phyloP scores from a whole-genome alignment of 2,329 filamentous ascomycete genomes.

The Gremmenia infestans region DNA sequence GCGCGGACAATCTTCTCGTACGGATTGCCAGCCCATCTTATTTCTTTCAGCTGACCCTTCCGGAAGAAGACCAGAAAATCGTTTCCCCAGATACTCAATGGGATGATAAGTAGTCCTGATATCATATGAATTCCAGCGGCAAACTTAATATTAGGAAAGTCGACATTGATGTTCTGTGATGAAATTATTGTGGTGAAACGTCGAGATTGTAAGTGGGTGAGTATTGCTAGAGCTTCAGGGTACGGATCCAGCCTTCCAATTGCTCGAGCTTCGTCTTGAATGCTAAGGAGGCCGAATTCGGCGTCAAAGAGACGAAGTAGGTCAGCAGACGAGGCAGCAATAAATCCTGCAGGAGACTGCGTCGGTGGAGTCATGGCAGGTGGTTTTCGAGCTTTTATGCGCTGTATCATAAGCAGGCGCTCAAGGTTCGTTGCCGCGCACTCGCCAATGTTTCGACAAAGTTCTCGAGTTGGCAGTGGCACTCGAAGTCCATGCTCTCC shows the following conservation, averaged over 20 bases:
- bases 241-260: constrained; percentile 23
- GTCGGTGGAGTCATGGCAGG: constrained; percentile 9
- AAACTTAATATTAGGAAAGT: constrained; percentile 18
- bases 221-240: constrained; percentile 19
- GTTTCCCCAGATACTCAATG: constrained; percentile 17
- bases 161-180: constrained; percentile 17
- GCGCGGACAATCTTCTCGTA: constrained; percentile 15
- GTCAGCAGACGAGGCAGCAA: constrained; percentile 20
- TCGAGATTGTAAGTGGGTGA: constrained; percentile 16
- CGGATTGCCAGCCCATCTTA: constrained; percentile 24
- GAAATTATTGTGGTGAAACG: constrained; percentile 13
- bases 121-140: constrained; percentile 16
- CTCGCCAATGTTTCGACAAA: constrained; percentile 70
- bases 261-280: constrained; percentile 20
- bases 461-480: constrained; percentile 81
- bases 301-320: constrained; percentile 20
- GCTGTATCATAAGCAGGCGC: constrained; percentile 15
- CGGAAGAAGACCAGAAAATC: constrained; percentile 24
- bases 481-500: constrained; percentile 73
- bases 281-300: constrained; percentile 22
- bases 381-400: constrained; percentile 15
- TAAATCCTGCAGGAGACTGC: constrained; percentile 14
- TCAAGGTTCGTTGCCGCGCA: constrained; percentile 21
- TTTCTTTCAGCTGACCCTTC: constrained; percentile 16
- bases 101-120: constrained; percentile 21